A percentile compares a stretch with the other conserved stretches of the same genome.
phyloP scores from a whole-genome alignment of 2,329 filamentous ascomycete species.

The Trichoderma aggressivum region DNA sequence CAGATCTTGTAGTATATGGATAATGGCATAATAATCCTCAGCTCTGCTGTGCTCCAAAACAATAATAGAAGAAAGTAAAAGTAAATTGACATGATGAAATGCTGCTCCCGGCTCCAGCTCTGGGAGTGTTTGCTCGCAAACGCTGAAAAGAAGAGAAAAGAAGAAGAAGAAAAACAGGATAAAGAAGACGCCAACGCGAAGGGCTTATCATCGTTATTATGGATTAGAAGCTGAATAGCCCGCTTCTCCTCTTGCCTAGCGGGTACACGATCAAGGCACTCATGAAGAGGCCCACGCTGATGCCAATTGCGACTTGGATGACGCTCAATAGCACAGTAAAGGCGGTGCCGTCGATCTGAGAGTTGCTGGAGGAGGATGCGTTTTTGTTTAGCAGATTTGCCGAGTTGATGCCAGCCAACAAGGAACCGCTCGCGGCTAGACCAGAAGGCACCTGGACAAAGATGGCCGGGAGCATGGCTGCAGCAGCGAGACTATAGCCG shows the following conservation, averaged over 20 bases:
- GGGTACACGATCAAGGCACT: conserved; percentile 55
- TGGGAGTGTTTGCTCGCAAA: neutral
- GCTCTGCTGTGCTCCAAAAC: neutral
- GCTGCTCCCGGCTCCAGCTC: neutral
- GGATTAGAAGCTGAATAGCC: conserved; percentile 51
- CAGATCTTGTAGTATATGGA: neutral
- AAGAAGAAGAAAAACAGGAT: neutral
- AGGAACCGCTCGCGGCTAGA: conserved; percentile 57
- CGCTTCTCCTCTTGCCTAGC: conserved; percentile 55
- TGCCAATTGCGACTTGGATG: conserved; percentile 59
- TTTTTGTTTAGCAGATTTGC: conserved; percentile 52
- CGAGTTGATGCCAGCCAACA: conserved; percentile 55
- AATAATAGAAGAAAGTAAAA: neutral
- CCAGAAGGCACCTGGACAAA: conserved; percentile 67
- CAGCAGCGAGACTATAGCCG: conserved; percentile 76
- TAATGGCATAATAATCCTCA: neutral
- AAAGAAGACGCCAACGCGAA: neutral
- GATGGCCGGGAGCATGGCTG: conserved; percentile 81
- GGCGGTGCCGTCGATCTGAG: conserved; percentile 40
- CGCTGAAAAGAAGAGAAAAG: neutral
- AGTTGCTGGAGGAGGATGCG: conserved; percentile 24
- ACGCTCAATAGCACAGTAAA: conserved; percentile 57
- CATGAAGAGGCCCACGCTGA: conserved; percentile 58
- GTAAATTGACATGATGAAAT: neutral
- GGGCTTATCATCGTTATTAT: neutral